Base-by-base conservation (phyloP, 305 asterid genomes). In the Fraxinus sp. region DNA sequence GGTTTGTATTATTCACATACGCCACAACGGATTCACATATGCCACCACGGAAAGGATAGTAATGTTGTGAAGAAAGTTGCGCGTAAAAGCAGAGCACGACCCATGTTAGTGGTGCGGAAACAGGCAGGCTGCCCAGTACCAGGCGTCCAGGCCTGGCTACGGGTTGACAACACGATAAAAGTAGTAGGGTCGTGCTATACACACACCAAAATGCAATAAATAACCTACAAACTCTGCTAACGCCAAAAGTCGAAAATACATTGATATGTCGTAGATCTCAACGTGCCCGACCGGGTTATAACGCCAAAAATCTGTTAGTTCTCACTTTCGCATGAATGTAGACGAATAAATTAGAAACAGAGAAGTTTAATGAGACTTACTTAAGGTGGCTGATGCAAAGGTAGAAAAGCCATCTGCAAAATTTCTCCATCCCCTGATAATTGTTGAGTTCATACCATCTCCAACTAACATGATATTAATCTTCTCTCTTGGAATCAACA, bases 401-500 rank as follows among this genome's bases (percentile, higher is more conserved):
- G 94, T 91, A 87, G 97, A 91, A 39, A 85, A 91, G 5, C 96
- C 97, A 81, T 92, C 95, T 4, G 83, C 90, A 20, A 93, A 85
- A 77, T 83, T 93, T 82, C 88, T 91, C 18, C 91, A 87, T 3
- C 91, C 95, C 0, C 81, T 86, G 84, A 93, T 89, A 79, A 91
- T 86, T 0, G 97, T 92, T 28, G 89, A 85, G 83, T 90, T 91
- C 91, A 88, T 90, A 55, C 96, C 95, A 37, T 92, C 95, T 62
- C 97, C 97, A 39, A 91, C 75, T 64, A 93, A 84, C 86, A 89
- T 89, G 64, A 93, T 82, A 39, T 91, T 93, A 75, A 35, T 87
- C 88, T 91, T 93, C 83, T 86, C 88, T 84, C 97, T 83, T 13
- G 95, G 90, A 72, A 93, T 75, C 55, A 91, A 16, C 3, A 91